Evolutionary conservation across 306 rosid species (phyloP).

Genomic region (Senna tora): DNA sequence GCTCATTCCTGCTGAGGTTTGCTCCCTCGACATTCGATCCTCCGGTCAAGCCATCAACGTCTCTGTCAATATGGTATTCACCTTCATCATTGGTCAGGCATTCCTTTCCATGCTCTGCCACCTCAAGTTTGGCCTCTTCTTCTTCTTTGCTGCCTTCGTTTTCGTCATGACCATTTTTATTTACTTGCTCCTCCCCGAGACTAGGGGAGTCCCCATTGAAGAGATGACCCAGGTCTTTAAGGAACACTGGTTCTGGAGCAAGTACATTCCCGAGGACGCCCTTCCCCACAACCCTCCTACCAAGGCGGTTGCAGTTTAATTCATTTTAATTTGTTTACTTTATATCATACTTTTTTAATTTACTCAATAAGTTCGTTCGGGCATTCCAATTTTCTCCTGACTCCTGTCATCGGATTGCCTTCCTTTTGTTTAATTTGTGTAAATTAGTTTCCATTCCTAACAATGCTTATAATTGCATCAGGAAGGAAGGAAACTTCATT

Average conservation of each 20-base stretch:
- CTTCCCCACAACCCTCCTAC: neutral
- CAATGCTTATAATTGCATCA: no score
- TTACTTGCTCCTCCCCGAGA: constrained; percentile 49
- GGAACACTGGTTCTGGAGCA: constrained; percentile 53
- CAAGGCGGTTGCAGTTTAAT: neutral
- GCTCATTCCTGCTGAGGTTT: constrained; percentile 55
- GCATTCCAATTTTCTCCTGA: no score
- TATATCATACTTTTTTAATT: no score
- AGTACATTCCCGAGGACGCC: neutral
- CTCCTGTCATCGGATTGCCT: no score
- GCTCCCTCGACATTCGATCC: constrained; percentile 51
- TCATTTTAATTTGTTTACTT: no score
- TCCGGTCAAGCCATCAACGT: constrained; percentile 52
- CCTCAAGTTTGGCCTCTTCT: constrained; percentile 49
- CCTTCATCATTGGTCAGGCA: constrained; percentile 39
- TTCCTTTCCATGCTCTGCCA: constrained; percentile 48
- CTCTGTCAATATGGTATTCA: constrained; percentile 47
- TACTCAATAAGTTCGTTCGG: no score
- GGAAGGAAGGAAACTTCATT: no score
- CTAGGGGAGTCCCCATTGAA: constrained; percentile 48
- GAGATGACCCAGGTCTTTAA: constrained; percentile 46
- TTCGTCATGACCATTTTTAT: constrained; percentile 39
- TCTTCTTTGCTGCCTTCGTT: constrained; percentile 45
- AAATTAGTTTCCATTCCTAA: no score
- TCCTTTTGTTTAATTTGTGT: no score